phyloP scores from a whole-genome alignment of 1,284 basidiomycete species.

The Ceraceosorus bombacis region DNA sequence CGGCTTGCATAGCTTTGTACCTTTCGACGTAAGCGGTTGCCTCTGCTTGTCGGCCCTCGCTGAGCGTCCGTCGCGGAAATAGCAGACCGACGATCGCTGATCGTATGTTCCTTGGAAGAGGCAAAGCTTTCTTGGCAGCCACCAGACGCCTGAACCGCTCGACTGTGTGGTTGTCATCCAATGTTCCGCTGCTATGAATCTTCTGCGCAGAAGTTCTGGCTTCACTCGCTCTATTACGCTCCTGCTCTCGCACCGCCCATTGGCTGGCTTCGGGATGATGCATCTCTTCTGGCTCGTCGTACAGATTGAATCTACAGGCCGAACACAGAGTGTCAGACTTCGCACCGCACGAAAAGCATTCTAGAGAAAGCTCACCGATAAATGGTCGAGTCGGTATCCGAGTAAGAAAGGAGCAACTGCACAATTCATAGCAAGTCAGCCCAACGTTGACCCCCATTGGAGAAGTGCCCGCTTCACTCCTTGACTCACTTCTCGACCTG shows the following conservation, averaged over 20 bases:
- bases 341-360: neutral
- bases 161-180: no score
- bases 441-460: neutral
- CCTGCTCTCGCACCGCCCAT: no score
- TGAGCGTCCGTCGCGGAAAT: neutral
- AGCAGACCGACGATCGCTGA: neutral
- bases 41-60: no score
- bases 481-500: slow-evolving; percentile 29
- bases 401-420: neutral
- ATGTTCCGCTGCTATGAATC: no score
- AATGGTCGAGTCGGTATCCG: neutral
- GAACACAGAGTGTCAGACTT: slow-evolving; percentile 1
- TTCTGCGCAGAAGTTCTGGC: no score
- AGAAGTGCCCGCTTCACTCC: neutral
- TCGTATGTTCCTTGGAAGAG: no score
- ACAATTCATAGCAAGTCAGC: neutral
- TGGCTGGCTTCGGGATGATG: neutral
- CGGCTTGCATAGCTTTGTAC: no score
- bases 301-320: neutral
- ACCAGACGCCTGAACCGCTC: no score
- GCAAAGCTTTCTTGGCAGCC: no score
- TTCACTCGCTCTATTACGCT: no score
- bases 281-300: neutral
- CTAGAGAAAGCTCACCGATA: neutral
- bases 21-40: no score